These are phyloP conservation scores for Coniochaeta prunicola DNA, from an alignment of 2,329 filamentous ascomycete genomes.

Conservation along the genomic window DNA sequence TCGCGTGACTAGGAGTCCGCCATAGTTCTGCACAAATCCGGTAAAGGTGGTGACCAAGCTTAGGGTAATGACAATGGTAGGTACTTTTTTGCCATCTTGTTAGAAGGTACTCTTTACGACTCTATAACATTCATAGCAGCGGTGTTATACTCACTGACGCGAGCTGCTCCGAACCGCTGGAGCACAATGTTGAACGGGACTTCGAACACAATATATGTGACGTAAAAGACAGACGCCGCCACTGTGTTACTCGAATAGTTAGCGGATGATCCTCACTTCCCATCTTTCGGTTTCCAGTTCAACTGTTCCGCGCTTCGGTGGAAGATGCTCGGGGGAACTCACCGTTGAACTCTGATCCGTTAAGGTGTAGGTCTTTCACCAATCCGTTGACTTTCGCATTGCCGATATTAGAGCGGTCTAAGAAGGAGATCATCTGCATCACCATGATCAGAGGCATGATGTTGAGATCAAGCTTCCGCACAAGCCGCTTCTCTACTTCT, in stretches of 20 bases:
- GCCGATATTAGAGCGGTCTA: constrained; percentile 38
- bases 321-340: too few relatives aligned
- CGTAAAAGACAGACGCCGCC: constrained; percentile 67
- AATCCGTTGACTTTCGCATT: constrained; percentile 58
- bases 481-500: not conserved
- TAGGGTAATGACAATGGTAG: constrained; percentile 8
- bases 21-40: constrained; percentile 42
- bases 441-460: not conserved
- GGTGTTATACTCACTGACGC: constrained; percentile 70
- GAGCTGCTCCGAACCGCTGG: constrained; percentile 52
- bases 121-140: constrained; percentile 64
- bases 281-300: too few relatives aligned
- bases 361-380: constrained; percentile 49
- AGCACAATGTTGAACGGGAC: constrained; percentile 65
- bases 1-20: constrained; percentile 38
- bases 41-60: constrained; percentile 42
- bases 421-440: not conserved
- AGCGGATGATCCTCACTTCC: too few relatives aligned
- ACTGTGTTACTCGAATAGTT: constrained; percentile 13
- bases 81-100: not conserved
- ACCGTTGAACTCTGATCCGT: constrained; percentile 59
- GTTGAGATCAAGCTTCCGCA: not conserved
- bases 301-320: too few relatives aligned
- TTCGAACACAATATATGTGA: constrained; percentile 71
- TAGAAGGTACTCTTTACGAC: too few relatives aligned